Percentiles rank a stretch among this genome's conserved stretches.
Conservation (phyloP, 1,284 basidiomycete species). For the Golubevia pallescens region DNA sequence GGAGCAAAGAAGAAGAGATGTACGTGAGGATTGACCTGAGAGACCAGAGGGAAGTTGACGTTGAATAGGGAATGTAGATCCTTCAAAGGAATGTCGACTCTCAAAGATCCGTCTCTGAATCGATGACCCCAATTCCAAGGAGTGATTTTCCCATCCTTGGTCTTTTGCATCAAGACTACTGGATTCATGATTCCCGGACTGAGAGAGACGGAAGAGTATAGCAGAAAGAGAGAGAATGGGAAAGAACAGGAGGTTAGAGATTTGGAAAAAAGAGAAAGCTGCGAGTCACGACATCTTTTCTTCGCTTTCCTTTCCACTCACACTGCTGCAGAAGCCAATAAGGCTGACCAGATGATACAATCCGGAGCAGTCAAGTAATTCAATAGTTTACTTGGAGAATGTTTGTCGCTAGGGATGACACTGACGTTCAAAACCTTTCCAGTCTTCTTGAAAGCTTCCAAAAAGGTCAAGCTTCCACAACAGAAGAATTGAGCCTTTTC, state of each 20-base stretch:
- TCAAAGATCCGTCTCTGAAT: constrained; percentile 59
- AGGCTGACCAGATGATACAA: constrained; percentile 71
- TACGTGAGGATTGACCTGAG: constrained; percentile 95
- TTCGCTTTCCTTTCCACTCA: constrained; percentile 40
- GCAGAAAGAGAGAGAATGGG: too few relatives aligned
- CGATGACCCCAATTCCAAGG: constrained; percentile 87
- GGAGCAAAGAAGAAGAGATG: constrained; percentile 98
- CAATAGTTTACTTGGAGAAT: constrained; percentile 86
- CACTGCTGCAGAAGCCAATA: constrained; percentile 59
- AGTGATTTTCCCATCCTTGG: constrained; percentile 77
- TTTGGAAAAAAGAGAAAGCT: constrained; percentile 64
- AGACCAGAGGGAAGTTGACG: constrained; percentile 92
- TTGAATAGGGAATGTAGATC: constrained; percentile 67
- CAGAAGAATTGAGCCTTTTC: constrained; percentile 80
- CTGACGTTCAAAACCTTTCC: constrained; percentile 89
- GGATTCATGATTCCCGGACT: constrained; percentile 74
- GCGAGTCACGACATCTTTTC: too few relatives aligned
- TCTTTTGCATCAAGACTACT: constrained; percentile 87
- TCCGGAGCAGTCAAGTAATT: constrained; percentile 96
- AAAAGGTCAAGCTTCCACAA: constrained; percentile 90
- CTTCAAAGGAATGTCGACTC: constrained; percentile 93
- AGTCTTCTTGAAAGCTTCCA: constrained; percentile 90
- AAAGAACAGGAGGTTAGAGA: constrained; percentile 52
- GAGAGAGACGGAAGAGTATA: too few relatives aligned
- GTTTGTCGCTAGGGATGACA: constrained; percentile 90